These are phyloP conservation scores for Ogataea nakhonphanomensis DNA, from an alignment of 805 yeast genomes.

Conservation along the genomic window DNA sequence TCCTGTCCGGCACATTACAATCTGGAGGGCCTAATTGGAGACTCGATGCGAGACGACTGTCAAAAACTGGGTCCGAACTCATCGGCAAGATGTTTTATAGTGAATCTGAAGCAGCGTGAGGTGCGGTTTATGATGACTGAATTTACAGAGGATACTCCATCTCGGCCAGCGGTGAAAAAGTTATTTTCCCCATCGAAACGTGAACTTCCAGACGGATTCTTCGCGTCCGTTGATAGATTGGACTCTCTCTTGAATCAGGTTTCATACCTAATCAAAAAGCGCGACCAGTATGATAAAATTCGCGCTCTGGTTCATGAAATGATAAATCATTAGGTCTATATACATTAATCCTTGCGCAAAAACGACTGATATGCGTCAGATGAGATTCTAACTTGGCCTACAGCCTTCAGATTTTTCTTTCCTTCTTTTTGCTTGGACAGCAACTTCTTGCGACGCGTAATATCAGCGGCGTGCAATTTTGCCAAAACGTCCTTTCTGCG, in stretches of 20 bases:
- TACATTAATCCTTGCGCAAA: constrained; percentile 39
- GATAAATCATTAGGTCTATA: constrained; percentile 3
- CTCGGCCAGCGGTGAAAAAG: constrained; percentile 14
- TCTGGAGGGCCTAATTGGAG: constrained; percentile 41
- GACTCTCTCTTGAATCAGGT: constrained; percentile 19
- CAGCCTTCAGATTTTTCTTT: constrained; percentile 74
- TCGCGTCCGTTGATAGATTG: constrained; percentile 10
- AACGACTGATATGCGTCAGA: constrained; percentile 90
- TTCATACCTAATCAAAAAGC: constrained; percentile 5
- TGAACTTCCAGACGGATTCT: not conserved
- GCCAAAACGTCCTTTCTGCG: constrained; percentile 93
- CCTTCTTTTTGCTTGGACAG: constrained; percentile 91
- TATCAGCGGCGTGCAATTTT: constrained; percentile 88
- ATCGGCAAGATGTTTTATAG: constrained; percentile 18
- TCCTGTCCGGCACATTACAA: constrained; percentile 47
- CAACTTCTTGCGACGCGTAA: constrained; percentile 83
- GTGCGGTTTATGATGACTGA: constrained; percentile 18
- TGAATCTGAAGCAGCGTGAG: constrained; percentile 29
- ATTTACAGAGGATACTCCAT: not conserved
- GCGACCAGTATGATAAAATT: constrained; percentile 14
- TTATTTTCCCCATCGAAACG: constrained; percentile 14
- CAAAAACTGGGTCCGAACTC: constrained; percentile 15
- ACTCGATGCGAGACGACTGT: constrained; percentile 48
- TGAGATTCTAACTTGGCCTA: constrained; percentile 74
- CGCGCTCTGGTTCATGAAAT: constrained; percentile 19